A percentile compares a stretch with the other conserved stretches of the same genome.
These are phyloP conservation scores for Malassezia sp. DNA, from an alignment of 1,284 basidiomycete genomes.

Conservation along the genomic window DNA sequence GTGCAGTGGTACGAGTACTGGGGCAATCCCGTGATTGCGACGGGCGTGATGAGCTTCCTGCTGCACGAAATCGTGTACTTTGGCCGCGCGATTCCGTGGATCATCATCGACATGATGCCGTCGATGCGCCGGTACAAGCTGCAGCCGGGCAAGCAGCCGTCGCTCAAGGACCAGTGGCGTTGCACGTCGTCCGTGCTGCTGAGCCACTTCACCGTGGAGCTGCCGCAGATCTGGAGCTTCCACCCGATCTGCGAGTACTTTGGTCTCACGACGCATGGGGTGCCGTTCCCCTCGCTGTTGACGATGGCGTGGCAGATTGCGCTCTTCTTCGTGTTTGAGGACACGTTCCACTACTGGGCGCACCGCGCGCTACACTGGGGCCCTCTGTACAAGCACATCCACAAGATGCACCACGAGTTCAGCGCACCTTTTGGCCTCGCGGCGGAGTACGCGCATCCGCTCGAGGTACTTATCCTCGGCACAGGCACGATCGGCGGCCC, in stretches of 20 bases:
- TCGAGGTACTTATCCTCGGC: conserved; percentile 77
- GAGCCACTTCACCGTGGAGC: conserved; percentile 90
- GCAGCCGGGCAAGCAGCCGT: conserved; percentile 66
- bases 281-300: conserved; percentile 63
- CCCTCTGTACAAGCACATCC: conserved; percentile 86
- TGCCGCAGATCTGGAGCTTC: conserved; percentile 92
- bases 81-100: conserved; percentile 86
- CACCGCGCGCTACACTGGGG: conserved; percentile 85
- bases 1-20: conserved; percentile 46
- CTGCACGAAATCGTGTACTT: conserved; percentile 97
- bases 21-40: conserved; percentile 80
- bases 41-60: conserved; percentile 83
- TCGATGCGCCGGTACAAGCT: conserved; percentile 93
- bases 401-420: conserved; percentile 90
- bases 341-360: conserved; percentile 69
- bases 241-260: conserved; percentile 81
- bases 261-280: conserved; percentile 81
- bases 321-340: conserved; percentile 91
- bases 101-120: conserved; percentile 84
- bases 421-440: conserved; percentile 92
- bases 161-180: conserved; percentile 76
- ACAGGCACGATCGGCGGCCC: conserved; percentile 81
- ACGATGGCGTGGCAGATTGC: conserved; percentile 60
- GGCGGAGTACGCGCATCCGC: conserved; percentile 91
- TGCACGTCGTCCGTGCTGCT: conserved; percentile 89